Conservation (phyloP, 208 protist genomes). For the Lotmaria passim region DNA sequence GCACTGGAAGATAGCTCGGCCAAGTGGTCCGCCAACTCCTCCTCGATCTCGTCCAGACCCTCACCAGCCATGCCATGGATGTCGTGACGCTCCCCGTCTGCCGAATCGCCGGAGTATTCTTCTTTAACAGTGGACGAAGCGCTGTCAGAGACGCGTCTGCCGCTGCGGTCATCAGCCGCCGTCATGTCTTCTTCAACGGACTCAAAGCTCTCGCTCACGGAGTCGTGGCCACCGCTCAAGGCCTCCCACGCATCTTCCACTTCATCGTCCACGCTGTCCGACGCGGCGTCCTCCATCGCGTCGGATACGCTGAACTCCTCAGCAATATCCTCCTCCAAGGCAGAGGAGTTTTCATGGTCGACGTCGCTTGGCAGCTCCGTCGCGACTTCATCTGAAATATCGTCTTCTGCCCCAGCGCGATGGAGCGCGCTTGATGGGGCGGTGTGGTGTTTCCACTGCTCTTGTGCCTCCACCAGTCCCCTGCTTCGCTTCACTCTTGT, state of each 20-base stretch:
- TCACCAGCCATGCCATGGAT: not conserved
- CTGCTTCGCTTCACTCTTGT: too few relatives aligned
- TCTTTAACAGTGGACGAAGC: conserved; percentile 5
- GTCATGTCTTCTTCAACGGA: conserved; percentile 7
- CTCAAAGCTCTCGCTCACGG: conserved; percentile 2
- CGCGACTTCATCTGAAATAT: conserved; percentile 16
- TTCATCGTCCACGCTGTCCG: conserved; percentile 42
- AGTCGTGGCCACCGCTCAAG: conserved; percentile 3
- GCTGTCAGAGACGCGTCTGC: not conserved
- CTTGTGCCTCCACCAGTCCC: too few relatives aligned
- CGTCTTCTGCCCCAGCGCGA: not conserved
- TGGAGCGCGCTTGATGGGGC: not conserved
- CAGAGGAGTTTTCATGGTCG: not conserved
- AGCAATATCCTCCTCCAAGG: conserved; percentile 51
- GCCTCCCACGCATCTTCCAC: conserved; percentile 13
- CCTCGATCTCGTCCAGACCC: conserved; percentile 36
- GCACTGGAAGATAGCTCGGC: conserved; percentile 27
- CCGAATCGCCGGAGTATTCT: not conserved
- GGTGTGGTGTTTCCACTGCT: not conserved
- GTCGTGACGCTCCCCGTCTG: not conserved
- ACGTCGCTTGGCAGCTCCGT: conserved; percentile 8
- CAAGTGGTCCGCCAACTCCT: conserved; percentile 25
- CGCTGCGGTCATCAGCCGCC: not conserved
- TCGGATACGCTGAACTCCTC: conserved; percentile 37
- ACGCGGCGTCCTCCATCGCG: conserved; percentile 15